A percentile compares a stretch with the other conserved stretches of the same genome.
phyloP scores from a whole-genome alignment of 768 basidiomycete species.

The Exidia glandulosa region DNA sequence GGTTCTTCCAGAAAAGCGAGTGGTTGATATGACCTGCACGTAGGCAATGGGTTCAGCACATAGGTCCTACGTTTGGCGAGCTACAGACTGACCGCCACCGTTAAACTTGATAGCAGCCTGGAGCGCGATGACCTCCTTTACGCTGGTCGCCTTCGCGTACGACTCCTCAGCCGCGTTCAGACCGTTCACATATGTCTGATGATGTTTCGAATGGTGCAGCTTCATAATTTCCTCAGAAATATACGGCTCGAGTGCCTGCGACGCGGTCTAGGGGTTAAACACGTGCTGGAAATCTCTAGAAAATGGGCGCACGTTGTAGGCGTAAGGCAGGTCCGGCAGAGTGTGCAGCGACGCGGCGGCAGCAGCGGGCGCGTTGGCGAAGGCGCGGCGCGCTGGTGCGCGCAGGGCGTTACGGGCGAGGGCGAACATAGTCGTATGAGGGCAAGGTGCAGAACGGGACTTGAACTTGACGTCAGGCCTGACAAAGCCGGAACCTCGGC shows the following conservation, averaged over 20 bases:
- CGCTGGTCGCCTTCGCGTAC: conserved; percentile 53
- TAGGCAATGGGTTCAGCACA: neutral
- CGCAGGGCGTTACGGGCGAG: conserved; percentile 33
- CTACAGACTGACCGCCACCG: conserved; percentile 62
- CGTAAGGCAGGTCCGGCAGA: conserved; percentile 69
- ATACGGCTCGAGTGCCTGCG: conserved; percentile 78
- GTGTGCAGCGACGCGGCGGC: conserved; percentile 47
- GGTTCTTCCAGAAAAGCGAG: conserved; percentile 95
- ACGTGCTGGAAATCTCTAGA: neutral
- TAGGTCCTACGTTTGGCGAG: neutral
- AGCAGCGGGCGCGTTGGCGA: conserved; percentile 24
- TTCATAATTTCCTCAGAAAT: conserved; percentile 91
- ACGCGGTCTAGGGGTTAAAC: neutral
- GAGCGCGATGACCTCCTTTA: conserved; percentile 68
- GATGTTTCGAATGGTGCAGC: conserved; percentile 76
- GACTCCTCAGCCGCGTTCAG: conserved; percentile 86
- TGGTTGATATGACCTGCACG: conserved; percentile 81
- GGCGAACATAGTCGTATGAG: conserved; percentile 33
- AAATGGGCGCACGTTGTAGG: conserved; percentile 49
- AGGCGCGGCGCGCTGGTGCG: conserved; percentile 29
- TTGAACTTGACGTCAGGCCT: neutral
- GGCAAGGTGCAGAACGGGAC: neutral
- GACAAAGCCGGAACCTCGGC: too few relatives aligned
- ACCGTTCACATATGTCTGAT: conserved; percentile 85
- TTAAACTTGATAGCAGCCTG: conserved; percentile 95